Conservation (phyloP, 768 basidiomycete species). For the Serendipita sp. region DNA sequence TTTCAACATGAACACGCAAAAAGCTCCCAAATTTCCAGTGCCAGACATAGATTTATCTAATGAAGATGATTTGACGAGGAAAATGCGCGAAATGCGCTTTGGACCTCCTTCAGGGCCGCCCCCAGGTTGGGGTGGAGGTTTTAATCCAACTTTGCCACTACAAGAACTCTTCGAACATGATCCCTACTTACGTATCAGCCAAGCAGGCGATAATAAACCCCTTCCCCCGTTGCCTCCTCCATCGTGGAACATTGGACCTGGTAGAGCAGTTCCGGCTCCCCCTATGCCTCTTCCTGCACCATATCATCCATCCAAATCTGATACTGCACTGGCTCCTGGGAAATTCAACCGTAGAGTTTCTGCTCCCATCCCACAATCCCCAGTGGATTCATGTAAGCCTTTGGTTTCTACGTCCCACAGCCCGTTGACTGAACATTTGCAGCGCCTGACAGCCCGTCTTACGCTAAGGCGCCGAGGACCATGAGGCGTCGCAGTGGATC, state of each 20-base stretch:
- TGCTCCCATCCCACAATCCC: background rate
- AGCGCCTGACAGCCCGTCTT: background rate
- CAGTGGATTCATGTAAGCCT: background rate
- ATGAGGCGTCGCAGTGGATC: slow-evolving; percentile 7
- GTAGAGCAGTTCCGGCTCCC: background rate
- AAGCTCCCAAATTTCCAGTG: background rate
- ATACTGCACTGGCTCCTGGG: background rate
- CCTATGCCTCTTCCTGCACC: background rate
- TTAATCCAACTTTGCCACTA: background rate
- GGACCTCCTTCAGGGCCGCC: background rate
- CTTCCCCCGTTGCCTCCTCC: background rate
- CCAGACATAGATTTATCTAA: background rate
- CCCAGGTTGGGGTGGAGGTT: background rate
- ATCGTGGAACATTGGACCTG: background rate
- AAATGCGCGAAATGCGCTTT: background rate
- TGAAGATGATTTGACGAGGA: background rate
- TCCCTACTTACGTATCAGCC: background rate
- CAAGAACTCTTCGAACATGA: background rate
- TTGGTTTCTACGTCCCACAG: background rate
- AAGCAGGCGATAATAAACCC: background rate
- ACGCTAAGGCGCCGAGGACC: slow-evolving; percentile 7
- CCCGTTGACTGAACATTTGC: background rate
- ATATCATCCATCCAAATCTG: background rate
- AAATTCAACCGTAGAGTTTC: background rate
- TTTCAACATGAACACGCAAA: background rate